Evolutionary conservation across 2,329 filamentous ascomycete species (phyloP), one percentile per base, ranked within the genome.

Genomic region (Didymella arachidicola): DNA sequence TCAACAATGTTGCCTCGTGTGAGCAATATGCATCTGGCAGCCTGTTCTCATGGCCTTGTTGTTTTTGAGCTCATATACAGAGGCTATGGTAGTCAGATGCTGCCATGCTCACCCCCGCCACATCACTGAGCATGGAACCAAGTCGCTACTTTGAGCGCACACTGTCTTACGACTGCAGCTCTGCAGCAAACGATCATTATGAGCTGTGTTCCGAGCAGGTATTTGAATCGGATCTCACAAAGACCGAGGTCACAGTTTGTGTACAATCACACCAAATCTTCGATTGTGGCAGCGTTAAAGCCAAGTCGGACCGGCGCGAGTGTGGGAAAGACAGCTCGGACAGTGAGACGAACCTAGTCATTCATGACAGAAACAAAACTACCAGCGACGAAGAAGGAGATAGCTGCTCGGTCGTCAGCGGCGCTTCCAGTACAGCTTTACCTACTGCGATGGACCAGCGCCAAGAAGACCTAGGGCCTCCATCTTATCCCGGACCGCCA

Each of bases 91-190:
- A 22, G 22, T 22, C 22, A 22, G 22, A 22, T 22, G 22, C 22
- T 22, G 22, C 22, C 22, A 22, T 22, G 22, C 22, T 22, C 22
- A 22, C 22, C 22, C 22, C 22, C 22, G 22, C 22, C 22, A 22
- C 22, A 22, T 22, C 22, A 22, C 22, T 22, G 22, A 50, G 4
- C 11, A 57, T 57, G 53, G 18, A 45, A 6, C 18, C 41, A 16
- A 32, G 41, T 10, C 11, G 7, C 2, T 57, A 51, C 11, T 57
- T 57, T 6, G 34, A 57, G n/a, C 47, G 46, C 3, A 34, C 41
- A 1, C n/a, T 57, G 2, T 57, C 52, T 7, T 39, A 57, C 29
- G 54, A 57, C 10, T 18, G 47, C 1, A 51, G 47, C 16, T 26
- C 47, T n/a, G 42, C 27, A 10, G 46, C 32, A 6, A 14, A 27